Evolutionary conservation across 257 asterid genomes (phyloP), one percentile per base, ranked within the genome.

Genomic region (Solanum medicagineum): DNA sequence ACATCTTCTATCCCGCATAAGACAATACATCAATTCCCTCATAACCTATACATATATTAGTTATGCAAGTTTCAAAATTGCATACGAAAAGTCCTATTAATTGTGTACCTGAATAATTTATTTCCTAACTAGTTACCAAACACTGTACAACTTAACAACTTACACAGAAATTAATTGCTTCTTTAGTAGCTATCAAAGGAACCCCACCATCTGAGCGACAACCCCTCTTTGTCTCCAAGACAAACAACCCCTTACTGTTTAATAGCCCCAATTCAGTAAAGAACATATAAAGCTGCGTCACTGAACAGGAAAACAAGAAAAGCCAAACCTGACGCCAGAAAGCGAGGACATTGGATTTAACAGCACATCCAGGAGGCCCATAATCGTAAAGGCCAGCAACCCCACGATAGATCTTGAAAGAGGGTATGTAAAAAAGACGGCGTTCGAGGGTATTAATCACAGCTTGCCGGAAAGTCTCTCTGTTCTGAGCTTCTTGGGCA

Each of bases 291-390:
- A 68, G 7, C 3, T 16, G 22, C 32, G 75, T 68, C 10, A 68
- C 75, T 68, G 47, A 68, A 32, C 7, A 32, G 7, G 22, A 32
- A 68, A 36, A 36, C 42, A 36, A 36, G 10, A 47, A 47, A 68
- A 68, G 7, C 0, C 17, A 84, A 51, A 95, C 98, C 97, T 95
- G 99, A 60, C 98, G 98, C 99, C 99, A 95, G 88, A 91, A 93
- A 55, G 97, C 90, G 36, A 95, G 94, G 89, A 95, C 99, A 70
- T 95, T 95, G 6, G 97, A 87, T 87, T 93, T 94, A 84, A 95
- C 94, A 85, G 97, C 90, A 86, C 95, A 93, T 42, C 98, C 98
- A 11, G 99, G 99, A 5, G 99, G 99, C 13, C 98, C 99, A 83
- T 92, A 95, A 69, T 95, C 99, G 69, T 92, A 94, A 20, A 94